Base-by-base conservation (phyloP, 2,329 filamentous ascomycete species). In the Conoideocrella luteorostrata region DNA sequence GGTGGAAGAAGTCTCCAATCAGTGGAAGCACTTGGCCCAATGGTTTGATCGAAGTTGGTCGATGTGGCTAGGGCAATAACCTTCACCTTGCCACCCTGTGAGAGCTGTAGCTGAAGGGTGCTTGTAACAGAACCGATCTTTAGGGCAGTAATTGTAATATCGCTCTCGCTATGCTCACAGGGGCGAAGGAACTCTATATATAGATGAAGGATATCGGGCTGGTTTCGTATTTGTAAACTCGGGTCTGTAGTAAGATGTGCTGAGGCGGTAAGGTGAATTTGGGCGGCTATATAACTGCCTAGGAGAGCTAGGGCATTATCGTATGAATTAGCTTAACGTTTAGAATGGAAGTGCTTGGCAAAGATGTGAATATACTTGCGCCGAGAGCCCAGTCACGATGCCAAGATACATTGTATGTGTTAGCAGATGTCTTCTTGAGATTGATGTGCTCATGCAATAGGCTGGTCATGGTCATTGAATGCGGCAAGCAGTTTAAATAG, bases 131-230 rank as follows among this genome's bases (percentile, higher is more conserved):
- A 50, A 5, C 58, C 56, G 4, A 50, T 23, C 41, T 54, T 56
- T 3, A 60, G 26, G 4, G 42, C 2, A 1, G 20, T 47, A 0
- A 61, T 44, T 11, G 28, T 43, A 24, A 60, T 51, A 11, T 39
- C 52, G 37, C 52, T 57, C 0, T 56, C 45, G 7, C 36, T 5
- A n/a, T 23, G 34, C 22, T 50, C 52, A 39, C 56, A 60, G 0
- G 46, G 10, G 4, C 52, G 50, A 3, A 61, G 50, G 32, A 56
- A 60, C 13, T 59, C 51, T 33, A 59, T 4, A 38, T 60, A 56
- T 4, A 60, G 35, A 9, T 44, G 56, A 1, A 56, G 34, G 4
- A 59, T 39, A 28, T 59, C 50, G 2, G 56, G 51, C 33, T 59
- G 57, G 21, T 55, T 50, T 1, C 52, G 45, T n/a, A 12, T n/a